Base-by-base conservation (phyloP, 2,329 filamentous ascomycete species). In the Fusarium globosum region DNA sequence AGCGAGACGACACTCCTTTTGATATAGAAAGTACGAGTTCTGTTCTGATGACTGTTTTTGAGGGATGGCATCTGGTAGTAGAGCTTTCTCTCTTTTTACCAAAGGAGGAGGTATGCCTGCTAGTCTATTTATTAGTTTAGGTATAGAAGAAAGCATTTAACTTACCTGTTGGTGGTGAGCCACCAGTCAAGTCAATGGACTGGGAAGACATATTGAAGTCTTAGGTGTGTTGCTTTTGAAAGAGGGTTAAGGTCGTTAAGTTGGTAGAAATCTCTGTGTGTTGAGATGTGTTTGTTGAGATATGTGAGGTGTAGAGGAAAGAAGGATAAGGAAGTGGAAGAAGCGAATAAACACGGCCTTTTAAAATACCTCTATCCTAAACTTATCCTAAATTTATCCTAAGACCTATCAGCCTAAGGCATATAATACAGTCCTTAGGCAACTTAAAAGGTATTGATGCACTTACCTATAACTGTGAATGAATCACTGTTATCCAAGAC, bases 1-100 rank as follows among this genome's bases (percentile, higher is more conserved):
- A 0, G 60, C 38, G 2, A 67, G 15, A 4, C 64, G 51, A 14
- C 64, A 65, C 15, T 67, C 60, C 10, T 65, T 65, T 15, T 51
- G 23, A 26, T 65, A 65, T 1, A 36, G 7, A 12, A 65, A 52
- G 12, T 28, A 65, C 1, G 30, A 2, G 4, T 51, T 26, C 28
- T 49, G 39, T 1, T 52, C 51, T 15, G 23, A 23, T 6, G 1
- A 9, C 18, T 43, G 28, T 4, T 23, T n/a, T 20, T 15, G 30
- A 5, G 35, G 16, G 6, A 35, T 4, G 18, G 33, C 6, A 10
- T 2, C 23, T 2, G 2, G 4, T 8, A 6, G 14, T 21, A 16
- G 6, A 13, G 21, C 2, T 9, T 33, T 12, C 13, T 18, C 28
- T 13, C 0, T 9, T 26, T 41, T 36, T 7, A 18, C 5, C 0